Percentiles rank a stretch among this genome's conserved stretches.
Evolutionary conservation across 2,329 filamentous ascomycete species (phyloP).

Genomic region (Aspergillus proliferans): DNA sequence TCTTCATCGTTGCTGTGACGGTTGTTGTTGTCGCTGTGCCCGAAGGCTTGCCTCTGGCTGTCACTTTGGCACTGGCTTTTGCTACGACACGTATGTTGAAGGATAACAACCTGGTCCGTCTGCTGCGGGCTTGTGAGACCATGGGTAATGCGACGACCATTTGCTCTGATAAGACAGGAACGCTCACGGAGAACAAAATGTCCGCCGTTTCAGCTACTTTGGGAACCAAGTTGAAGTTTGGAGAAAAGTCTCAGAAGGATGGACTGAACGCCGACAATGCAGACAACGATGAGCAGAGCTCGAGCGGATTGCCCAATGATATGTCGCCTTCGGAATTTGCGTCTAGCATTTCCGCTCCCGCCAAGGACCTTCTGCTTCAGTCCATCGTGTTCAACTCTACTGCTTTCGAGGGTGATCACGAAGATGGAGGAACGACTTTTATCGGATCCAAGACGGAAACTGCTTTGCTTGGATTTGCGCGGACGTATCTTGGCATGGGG

Average conservation of each 20-base stretch:
- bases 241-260: conserved; percentile 31
- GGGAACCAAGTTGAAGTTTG: conserved; percentile 42
- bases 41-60: conserved; percentile 56
- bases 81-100: conserved; percentile 58
- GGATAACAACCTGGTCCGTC: conserved; percentile 57
- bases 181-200: conserved; percentile 60
- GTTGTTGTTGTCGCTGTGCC: conserved; percentile 56
- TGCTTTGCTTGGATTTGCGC: conserved; percentile 63
- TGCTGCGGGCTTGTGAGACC: conserved; percentile 55
- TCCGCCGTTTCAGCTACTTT: conserved; percentile 53
- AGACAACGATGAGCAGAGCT: conserved; percentile 6
- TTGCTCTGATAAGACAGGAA: conserved; percentile 62
- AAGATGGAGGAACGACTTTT: conserved; percentile 53
- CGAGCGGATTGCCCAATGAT: conserved; percentile 31
- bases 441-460: conserved; percentile 75
- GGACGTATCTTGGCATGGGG: conserved; percentile 60
- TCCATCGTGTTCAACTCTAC: conserved; percentile 65
- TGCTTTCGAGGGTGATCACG: conserved; percentile 59
- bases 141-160: conserved; percentile 61
- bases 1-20: conserved; percentile 54
- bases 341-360: conserved; percentile 44
- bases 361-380: conserved; percentile 54
- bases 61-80: conserved; percentile 57
- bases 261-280: conserved; percentile 16
- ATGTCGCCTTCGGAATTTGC: conserved; percentile 52